Percentiles rank a stretch among this genome's conserved stretches.
Evolutionary conservation across 2,329 filamentous ascomycete genomes (phyloP).

Genomic region (Fusarium citri): DNA sequence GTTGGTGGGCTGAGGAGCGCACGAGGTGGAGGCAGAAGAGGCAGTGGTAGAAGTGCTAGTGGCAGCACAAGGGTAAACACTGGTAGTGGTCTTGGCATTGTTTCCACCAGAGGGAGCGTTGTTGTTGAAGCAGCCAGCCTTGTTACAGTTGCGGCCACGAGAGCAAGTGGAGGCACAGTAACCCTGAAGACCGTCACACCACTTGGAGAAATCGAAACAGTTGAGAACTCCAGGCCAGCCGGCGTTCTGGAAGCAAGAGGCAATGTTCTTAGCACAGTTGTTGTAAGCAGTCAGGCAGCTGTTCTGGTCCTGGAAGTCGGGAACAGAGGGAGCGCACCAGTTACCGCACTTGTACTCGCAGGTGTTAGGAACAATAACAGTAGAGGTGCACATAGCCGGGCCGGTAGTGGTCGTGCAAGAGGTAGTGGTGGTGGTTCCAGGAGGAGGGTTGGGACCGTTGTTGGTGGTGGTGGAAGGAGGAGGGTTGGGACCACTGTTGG

Average conservation of each 20-base stretch:
- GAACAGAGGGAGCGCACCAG: constrained; percentile 65
- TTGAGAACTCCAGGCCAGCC: constrained; percentile 61
- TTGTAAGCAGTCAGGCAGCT: constrained; percentile 58
- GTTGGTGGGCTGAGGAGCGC: constrained; percentile 61
- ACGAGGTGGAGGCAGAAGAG: constrained; percentile 50
- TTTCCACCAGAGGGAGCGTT: constrained; percentile 54
- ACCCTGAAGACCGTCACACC: constrained; percentile 59
- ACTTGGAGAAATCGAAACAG: constrained; percentile 63
- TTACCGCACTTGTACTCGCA: constrained; percentile 67
- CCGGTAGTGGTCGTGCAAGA: constrained; percentile 51
- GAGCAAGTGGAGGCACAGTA: constrained; percentile 58
- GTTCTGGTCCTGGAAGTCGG: constrained; percentile 58
- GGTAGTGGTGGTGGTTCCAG: constrained; percentile 25
- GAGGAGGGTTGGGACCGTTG: constrained; percentile 8
- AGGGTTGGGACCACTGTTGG: constrained; percentile 2
- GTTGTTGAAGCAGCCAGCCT: constrained; percentile 57
- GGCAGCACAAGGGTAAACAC: constrained; percentile 50
- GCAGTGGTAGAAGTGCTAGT: constrained; percentile 48
- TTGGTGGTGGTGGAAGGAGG: constrained; percentile 2
- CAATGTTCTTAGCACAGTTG: constrained; percentile 60
- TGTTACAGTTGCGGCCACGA: constrained; percentile 52
- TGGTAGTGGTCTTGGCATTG: constrained; percentile 51
- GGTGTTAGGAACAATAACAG: constrained; percentile 56
- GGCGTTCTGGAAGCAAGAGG: constrained; percentile 64
- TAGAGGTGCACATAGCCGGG: constrained; percentile 61